Percentiles rank a stretch among this genome's conserved stretches.
phyloP scores from a whole-genome alignment of 2,329 filamentous ascomycete species.

The Rutstroemia sp. region DNA sequence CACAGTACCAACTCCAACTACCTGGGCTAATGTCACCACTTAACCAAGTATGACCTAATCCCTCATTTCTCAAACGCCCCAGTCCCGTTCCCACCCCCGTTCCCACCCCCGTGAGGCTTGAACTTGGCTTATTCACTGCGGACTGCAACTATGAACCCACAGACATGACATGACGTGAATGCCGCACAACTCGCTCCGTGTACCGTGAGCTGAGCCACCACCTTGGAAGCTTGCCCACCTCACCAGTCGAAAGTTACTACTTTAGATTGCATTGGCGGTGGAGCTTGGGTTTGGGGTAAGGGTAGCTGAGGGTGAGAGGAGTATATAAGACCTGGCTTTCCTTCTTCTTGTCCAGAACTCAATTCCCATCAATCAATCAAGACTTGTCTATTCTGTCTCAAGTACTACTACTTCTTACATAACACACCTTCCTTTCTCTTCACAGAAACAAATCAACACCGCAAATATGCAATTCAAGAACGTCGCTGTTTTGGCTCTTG shows the following conservation, averaged over 20 bases:
- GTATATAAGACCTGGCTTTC: not conserved
- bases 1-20: no score
- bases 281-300: not conserved
- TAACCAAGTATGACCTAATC: no score
- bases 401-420: not conserved
- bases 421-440: not conserved
- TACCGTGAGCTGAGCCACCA: no score
- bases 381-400: not conserved
- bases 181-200: no score
- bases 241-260: not conserved
- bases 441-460: not conserved
- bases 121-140: no score
- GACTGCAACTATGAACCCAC: no score
- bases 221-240: no score
- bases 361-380: not conserved
- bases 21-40: no score
- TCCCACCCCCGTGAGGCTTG: no score
- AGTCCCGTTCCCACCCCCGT: no score
- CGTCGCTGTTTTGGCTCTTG: constrained; percentile 21
- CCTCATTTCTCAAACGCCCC: no score
- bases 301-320: not conserved
- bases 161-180: no score
- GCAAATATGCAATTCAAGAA: constrained; percentile 27
- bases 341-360: not conserved
- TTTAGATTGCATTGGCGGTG: not conserved